Evolutionary conservation across 345 rosid species (phyloP).

Genomic region (Psidium guajava): DNA sequence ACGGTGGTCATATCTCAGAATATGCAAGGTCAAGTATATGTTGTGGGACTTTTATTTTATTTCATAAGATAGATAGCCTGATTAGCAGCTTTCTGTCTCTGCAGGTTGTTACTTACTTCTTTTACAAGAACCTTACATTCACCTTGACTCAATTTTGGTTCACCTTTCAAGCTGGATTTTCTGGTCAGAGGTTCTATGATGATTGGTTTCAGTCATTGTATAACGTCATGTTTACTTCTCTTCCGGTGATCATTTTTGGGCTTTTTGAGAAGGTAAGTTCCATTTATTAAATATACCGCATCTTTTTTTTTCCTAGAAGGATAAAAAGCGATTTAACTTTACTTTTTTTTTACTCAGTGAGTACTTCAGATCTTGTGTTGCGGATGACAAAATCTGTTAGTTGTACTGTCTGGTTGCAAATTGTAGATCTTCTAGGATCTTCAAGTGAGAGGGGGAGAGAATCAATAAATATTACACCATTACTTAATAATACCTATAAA

Average conservation of each 20-base stretch:
- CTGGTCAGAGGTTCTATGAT: slow-evolving; percentile 98
- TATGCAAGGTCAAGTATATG: slow-evolving; percentile 63
- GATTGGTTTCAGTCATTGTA: slow-evolving; percentile 99
- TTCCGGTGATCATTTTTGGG: slow-evolving; percentile 89
- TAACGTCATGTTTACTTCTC: slow-evolving; percentile 86
- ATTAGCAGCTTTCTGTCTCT: slow-evolving; percentile 4
- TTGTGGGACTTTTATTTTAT: neutral
- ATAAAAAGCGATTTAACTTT: neutral
- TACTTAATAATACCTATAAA: no score
- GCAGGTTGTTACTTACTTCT: slow-evolving; percentile 98
- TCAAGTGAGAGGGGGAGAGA: neutral
- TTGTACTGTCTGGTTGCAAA: neutral
- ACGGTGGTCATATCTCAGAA: slow-evolving; percentile 95
- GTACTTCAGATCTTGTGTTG: neutral
- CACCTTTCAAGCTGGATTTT: slow-evolving; percentile 94
- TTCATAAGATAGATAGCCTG: neutral
- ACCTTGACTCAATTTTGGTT: slow-evolving; percentile 99
- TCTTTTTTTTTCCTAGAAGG: neutral
- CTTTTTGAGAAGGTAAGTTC: slow-evolving; percentile 85
- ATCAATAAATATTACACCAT: no score
- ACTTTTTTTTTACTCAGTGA: neutral
- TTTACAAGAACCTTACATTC: slow-evolving; percentile 97
- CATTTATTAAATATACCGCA: neutral
- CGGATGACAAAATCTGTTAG: neutral
- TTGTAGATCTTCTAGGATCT: neutral